Conservation (phyloP, 1,284 basidiomycete genomes). For the Apiotrichum laibachii region DNA sequence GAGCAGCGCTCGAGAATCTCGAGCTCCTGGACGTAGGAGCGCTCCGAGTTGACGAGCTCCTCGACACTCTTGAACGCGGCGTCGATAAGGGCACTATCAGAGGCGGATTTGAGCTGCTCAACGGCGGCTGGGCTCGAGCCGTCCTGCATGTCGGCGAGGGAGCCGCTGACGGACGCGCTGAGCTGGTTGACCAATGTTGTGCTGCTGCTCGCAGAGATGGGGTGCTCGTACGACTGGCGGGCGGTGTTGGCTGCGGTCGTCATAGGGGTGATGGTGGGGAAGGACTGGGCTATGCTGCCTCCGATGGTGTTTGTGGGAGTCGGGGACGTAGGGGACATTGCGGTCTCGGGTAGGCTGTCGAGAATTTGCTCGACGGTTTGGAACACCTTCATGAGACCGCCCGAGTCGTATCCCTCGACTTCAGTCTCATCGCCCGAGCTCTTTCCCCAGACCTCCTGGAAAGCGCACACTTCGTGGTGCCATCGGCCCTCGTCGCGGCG, state of each 20-base stretch:
- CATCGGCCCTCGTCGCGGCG: conserved; percentile 53
- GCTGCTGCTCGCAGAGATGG: conserved; percentile 26
- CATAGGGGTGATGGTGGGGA: conserved; percentile 16
- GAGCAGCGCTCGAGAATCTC: conserved; percentile 93
- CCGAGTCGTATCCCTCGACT: conserved; percentile 43
- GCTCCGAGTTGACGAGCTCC: conserved; percentile 59
- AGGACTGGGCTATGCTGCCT: conserved; percentile 5
- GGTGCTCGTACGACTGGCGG: conserved; percentile 47
- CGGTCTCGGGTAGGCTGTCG: conserved; percentile 69
- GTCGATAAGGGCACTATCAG: conserved; percentile 8
- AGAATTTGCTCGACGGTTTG: conserved; percentile 87
- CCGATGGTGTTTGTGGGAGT: conserved; percentile 19
- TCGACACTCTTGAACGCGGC: conserved; percentile 49
- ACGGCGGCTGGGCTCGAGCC: conserved; percentile 2
- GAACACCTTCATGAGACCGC: conserved; percentile 87
- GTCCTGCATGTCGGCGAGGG: conserved; percentile 6
- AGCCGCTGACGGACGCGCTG: conserved; percentile 4
- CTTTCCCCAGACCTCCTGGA: conserved; percentile 76
- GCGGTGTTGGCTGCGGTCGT: conserved; percentile 16
- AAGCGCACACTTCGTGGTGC: conserved; percentile 55
- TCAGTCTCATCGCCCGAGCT: conserved; percentile 65
- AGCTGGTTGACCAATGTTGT: conserved; percentile 12
- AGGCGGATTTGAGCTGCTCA: conserved; percentile 12
- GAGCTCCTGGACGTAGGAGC: conserved; percentile 96
- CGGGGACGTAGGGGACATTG: conserved; percentile 56